These are phyloP conservation scores for Parasitella parasitica DNA, from an alignment of 371 early-diverging fungal genomes.

Conservation along the genomic window DNA sequence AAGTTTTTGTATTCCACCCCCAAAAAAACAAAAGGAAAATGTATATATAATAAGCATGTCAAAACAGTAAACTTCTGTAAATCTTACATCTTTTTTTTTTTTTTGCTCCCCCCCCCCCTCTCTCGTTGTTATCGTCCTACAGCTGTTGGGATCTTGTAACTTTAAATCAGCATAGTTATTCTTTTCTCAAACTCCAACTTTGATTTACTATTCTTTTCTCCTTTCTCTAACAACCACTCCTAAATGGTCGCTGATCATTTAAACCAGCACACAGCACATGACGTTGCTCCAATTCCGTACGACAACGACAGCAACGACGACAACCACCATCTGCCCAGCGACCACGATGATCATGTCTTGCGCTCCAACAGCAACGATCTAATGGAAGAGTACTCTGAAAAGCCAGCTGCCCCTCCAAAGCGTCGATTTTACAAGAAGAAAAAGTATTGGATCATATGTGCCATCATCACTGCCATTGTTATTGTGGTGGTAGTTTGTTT, in stretches of 20 bases:
- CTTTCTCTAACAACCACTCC: neutral
- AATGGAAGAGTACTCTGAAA: slow-evolving; percentile 50
- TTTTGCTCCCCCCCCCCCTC: neutral
- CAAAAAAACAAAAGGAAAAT: neutral
- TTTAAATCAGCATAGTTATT: neutral
- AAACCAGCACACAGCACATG: neutral
- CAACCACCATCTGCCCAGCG: neutral
- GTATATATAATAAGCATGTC: slow-evolving; percentile 1
- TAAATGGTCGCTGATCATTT: neutral
- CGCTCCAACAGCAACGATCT: slow-evolving; percentile 15
- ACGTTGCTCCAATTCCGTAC: neutral
- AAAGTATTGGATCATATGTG: slow-evolving; percentile 61
- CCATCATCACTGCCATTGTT: slow-evolving; percentile 44
- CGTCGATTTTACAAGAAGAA: slow-evolving; percentile 53
- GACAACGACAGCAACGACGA: neutral
- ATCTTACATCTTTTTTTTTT: neutral
- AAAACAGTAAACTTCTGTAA: neutral
- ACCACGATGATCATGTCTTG: neutral
- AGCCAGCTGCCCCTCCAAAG: slow-evolving; percentile 37
- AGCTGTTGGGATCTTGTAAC: neutral
- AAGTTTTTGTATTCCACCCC: neutral
- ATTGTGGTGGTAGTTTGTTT: slow-evolving; percentile 52
- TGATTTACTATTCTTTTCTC: neutral
- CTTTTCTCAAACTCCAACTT: neutral
- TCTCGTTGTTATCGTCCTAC: neutral